A percentile compares a stretch with the other conserved stretches of the same genome.
phyloP scores from a whole-genome alignment of 768 basidiomycete species.

The Suillus discolor region DNA sequence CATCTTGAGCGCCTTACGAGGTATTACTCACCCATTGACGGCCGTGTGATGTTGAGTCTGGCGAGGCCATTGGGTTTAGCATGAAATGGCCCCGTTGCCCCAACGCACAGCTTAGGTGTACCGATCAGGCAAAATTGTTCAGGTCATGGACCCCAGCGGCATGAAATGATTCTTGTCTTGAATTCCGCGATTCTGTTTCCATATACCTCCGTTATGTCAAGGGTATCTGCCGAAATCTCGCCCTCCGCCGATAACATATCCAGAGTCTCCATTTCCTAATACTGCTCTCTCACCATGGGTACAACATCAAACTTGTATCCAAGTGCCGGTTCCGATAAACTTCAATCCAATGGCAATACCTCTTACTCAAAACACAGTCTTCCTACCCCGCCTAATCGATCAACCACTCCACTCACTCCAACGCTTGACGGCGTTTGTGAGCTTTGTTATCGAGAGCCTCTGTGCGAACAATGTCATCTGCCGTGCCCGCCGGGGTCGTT shows the following conservation, averaged over 20 bases:
- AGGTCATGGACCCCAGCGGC: background rate
- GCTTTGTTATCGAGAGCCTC: too few relatives aligned
- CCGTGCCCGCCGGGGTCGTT: background rate
- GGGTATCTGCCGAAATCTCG: background rate
- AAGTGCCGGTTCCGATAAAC: background rate
- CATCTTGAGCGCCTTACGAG: background rate
- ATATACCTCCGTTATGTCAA: background rate
- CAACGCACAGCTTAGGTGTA: too few relatives aligned
- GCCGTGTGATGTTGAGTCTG: slow-evolving; percentile 1
- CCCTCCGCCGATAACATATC: background rate
- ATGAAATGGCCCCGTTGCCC: background rate
- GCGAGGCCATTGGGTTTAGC: background rate
- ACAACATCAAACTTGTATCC: background rate
- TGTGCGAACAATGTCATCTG: background rate
- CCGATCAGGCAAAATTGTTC: background rate
- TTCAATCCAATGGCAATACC: background rate
- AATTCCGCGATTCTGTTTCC: background rate
- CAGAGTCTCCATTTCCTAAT: too few relatives aligned
- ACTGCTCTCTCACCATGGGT: too few relatives aligned
- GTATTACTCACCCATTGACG: slow-evolving; percentile 6
- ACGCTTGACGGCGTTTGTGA: too few relatives aligned
- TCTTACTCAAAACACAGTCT: too few relatives aligned
- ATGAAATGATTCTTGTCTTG: background rate
- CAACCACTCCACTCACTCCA: too few relatives aligned
- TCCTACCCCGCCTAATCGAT: too few relatives aligned